Base-by-base conservation (phyloP, 83 land plant genomes). In the Isoetes engelmannii region DNA sequence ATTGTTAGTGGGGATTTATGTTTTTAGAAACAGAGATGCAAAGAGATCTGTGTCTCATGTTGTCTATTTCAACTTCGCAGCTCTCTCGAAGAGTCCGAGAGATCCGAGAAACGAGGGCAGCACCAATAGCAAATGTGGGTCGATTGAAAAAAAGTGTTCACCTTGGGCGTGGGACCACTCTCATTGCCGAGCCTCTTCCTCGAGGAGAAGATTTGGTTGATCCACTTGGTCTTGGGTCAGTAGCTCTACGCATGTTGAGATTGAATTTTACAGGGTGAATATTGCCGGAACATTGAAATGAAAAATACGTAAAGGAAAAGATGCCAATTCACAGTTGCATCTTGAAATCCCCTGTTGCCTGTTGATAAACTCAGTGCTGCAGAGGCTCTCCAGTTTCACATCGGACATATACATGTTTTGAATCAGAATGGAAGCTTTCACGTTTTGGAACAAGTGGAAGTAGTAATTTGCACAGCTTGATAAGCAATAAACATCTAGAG, bases 151-250 rank as follows among this genome's bases (percentile, higher is more conserved):
- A 37, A 7, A 59, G 19, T 8, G 81, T 51, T 0, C n/a, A 45
- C 2, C 73, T 69, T 5, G 47, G 49, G 44, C 78, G 75, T 49
- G 83, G 81, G 72, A 76, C 77, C 5, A 80, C 84, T 5, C 72
- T 67, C 9, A 72, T 42, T 61, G 45, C 78, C 17, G 83, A 77
- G 59, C 83, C 85, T 21, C 63, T 81, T 18, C 80, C 93, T 44
- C 84, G 90, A 10, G 92, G 96, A 47, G 88, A 86, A 65, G 97
- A 92, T 71, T 81, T 84, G 54, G 51, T 92, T 28, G 97, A 92
- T 82, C 97, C 97, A 45, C 79, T 92, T 42, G 97, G 97, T 28
- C 69, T 88, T 46, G 97, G 97, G 97, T 92, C 86, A 74, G 12
- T 45, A 13, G 55, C 55, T 53, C 55, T 13, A 13, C 15, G n/a